phyloP scores from a whole-genome alignment of 2,329 filamentous ascomycete genomes.

The Fusarium sp. region DNA sequence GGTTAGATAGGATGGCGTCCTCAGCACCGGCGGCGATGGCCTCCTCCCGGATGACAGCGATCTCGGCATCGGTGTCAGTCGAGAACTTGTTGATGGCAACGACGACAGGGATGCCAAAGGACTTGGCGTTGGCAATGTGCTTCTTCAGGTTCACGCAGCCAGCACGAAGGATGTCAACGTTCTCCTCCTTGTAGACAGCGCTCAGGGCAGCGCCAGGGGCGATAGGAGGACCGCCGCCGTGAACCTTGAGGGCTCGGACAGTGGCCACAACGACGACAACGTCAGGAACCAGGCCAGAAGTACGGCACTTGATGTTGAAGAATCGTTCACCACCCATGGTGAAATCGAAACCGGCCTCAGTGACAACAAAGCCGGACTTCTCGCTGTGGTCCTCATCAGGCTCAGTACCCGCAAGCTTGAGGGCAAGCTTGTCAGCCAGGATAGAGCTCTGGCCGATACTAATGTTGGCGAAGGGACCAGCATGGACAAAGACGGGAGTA shows the following conservation, averaged over 20 bases:
- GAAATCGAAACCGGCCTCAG: conserved; percentile 98
- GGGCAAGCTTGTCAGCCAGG: conserved; percentile 91
- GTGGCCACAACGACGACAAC: conserved; percentile 96
- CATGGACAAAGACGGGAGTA: conserved; percentile 97
- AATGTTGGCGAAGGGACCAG: conserved; percentile 98
- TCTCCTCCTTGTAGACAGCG: conserved; percentile 92
- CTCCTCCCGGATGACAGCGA: conserved; percentile 89
- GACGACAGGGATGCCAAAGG: conserved; percentile 92
- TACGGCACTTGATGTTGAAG: conserved; percentile 99
- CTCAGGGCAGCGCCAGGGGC: conserved; percentile 86
- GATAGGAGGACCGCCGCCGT: conserved; percentile 96
- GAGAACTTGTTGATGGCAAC: conserved; percentile 98
- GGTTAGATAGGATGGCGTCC: conserved; percentile 92
- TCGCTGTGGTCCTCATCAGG: conserved; percentile 85
- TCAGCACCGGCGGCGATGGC: conserved; percentile 92
- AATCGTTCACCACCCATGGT: conserved; percentile 99
- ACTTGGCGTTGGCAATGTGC: conserved; percentile 90
- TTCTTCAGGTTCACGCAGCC: conserved; percentile 96
- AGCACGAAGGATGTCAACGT: conserved; percentile 87
- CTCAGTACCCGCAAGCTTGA: conserved; percentile 96
- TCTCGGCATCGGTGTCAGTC: conserved; percentile 93
- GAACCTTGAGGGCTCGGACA: conserved; percentile 94
- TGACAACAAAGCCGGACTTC: conserved; percentile 93
- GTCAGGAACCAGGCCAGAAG: conserved; percentile 91
- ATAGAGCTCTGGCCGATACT: conserved; percentile 97